Evolutionary conservation across 257 asterid species (phyloP), one percentile per base, ranked within the genome.

Genomic region (Solanum appendiculatum): DNA sequence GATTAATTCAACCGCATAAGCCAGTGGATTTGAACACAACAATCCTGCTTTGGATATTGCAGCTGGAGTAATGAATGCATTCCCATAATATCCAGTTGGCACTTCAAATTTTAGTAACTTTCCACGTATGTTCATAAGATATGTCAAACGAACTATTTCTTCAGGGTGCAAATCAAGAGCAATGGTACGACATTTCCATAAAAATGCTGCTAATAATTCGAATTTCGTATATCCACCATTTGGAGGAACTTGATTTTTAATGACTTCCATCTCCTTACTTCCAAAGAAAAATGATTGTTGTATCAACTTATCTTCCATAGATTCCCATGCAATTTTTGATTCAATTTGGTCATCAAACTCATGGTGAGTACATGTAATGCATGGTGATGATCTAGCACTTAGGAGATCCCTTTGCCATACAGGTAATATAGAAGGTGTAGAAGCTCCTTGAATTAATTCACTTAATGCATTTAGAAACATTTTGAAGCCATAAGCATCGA

Each of bases 391-490:
- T 58, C 46, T 82, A 16, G 33, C 86, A 23, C 5, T 64, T 9
- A 86, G 21, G n/a, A 82, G 74, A 64, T 85, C 13, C 48, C 91
- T 80, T 85, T 89, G 64, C 89, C 91, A 89, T 39, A 87, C 33
- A 1, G 89, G 91, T 29, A 25, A 9, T 18, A 56, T 72, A 4
- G 87, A 82, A 29, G 82, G 89, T 77, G 51, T 4, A 2, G n/a
- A 63, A 23, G 46, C 87, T 31, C 86, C 73, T 15, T 87, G 51
- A 16, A 25, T 85, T 10, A 89, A 12, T 74, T 89, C 87, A 13
- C 54, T 37, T 6, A 89, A 23, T 3, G 87, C 86, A 48, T 40
- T 82, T 31, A 87, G 16, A 83, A 85, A 89, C 37, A 77, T 69
- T 5, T 20, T 60, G 0, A 87, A 1, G 18, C 90, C 88, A 25